A percentile compares a stretch with the other conserved stretches of the same genome.
Conservation (phyloP, 1,284 basidiomycete species). For the Pascua sp. region DNA sequence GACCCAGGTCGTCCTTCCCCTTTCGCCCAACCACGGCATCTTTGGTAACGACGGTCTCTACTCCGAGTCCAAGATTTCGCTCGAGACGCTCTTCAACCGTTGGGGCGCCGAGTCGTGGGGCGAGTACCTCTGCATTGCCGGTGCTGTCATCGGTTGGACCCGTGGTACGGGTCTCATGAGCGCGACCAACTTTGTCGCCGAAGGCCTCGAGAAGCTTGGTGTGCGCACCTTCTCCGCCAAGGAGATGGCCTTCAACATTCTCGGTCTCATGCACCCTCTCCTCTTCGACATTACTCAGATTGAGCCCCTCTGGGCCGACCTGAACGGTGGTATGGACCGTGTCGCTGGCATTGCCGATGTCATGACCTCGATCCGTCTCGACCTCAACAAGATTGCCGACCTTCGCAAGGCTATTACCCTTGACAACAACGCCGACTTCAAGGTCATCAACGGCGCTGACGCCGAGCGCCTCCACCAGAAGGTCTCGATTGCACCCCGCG, state of each 20-base stretch:
- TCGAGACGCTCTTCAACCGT: conserved; percentile 96
- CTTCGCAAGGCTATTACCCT: conserved; percentile 87
- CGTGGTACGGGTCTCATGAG: conserved; percentile 98
- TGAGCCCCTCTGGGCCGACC: conserved; percentile 96
- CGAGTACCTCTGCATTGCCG: conserved; percentile 95
- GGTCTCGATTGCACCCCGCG: conserved; percentile 87
- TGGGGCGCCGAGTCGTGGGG: conserved; percentile 99
- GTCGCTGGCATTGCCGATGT: conserved; percentile 91
- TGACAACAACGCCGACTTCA: conserved; percentile 94
- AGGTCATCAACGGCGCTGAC: conserved; percentile 81
- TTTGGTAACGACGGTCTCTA: conserved; percentile 98
- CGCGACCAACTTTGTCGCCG: conserved; percentile 89
- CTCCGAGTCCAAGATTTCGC: conserved; percentile 95
- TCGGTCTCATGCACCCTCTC: conserved; percentile 98
- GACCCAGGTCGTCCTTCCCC: conserved; percentile 93
- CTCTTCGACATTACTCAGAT: conserved; percentile 99
- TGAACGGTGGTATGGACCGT: conserved; percentile 96
- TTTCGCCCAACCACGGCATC: conserved; percentile 95
- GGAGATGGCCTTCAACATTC: conserved; percentile 99
- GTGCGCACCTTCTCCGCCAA: conserved; percentile 97
- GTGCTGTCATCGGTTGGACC: conserved; percentile 98
- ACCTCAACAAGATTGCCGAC: conserved; percentile 74
- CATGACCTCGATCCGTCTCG: conserved; percentile 76
- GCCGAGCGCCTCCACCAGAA: conserved; percentile 92
- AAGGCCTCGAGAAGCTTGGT: conserved; percentile 88